Conservation (phyloP, 495 filamentous ascomycete species). For the Hypoxylon cercidicola region DNA sequence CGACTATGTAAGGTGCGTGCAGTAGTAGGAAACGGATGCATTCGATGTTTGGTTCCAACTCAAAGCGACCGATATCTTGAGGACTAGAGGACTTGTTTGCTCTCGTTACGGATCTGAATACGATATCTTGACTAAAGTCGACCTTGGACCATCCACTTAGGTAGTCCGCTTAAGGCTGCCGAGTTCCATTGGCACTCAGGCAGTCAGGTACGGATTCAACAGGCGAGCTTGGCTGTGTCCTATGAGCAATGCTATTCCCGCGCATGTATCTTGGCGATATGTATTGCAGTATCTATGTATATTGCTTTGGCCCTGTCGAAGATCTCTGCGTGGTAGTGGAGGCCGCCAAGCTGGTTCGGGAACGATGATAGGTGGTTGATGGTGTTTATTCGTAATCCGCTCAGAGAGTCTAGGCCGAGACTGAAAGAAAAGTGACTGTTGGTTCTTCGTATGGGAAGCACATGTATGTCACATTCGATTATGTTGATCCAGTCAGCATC, state of each 20-base stretch:
- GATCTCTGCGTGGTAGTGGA: slow-evolving; percentile 40
- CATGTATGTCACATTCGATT: slow-evolving; percentile 4
- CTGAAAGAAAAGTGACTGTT: slow-evolving; percentile 7
- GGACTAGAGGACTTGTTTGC: slow-evolving; percentile 3
- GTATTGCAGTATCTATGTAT: slow-evolving; percentile 9
- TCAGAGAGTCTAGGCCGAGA: slow-evolving; percentile 23
- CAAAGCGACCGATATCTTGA: slow-evolving; percentile 7
- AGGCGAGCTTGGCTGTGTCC: background rate
- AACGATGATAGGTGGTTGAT: slow-evolving; percentile 37
- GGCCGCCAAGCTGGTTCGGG: slow-evolving; percentile 28
- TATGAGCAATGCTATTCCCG: slow-evolving; percentile 20
- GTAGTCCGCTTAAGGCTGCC: background rate
- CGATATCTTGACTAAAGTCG: slow-evolving; percentile 19
- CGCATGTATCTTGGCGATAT: slow-evolving; percentile 32
- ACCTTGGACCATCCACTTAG: background rate
- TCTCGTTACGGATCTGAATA: slow-evolving; percentile 25
- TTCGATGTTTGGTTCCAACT: slow-evolving; percentile 32
- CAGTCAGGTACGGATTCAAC: slow-evolving; percentile 22
- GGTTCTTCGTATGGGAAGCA: slow-evolving; percentile 7
- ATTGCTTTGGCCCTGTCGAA: slow-evolving; percentile 23
- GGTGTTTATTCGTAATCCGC: slow-evolving; percentile 34
- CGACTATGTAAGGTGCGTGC: slow-evolving; percentile 12
- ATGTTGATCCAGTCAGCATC: slow-evolving; percentile 13
- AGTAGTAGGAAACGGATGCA: slow-evolving; percentile 25
- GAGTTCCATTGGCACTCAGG: slow-evolving; percentile 11